phyloP scores from a whole-genome alignment of 1,284 basidiomycete species.

The Sporisorium reilianum region DNA sequence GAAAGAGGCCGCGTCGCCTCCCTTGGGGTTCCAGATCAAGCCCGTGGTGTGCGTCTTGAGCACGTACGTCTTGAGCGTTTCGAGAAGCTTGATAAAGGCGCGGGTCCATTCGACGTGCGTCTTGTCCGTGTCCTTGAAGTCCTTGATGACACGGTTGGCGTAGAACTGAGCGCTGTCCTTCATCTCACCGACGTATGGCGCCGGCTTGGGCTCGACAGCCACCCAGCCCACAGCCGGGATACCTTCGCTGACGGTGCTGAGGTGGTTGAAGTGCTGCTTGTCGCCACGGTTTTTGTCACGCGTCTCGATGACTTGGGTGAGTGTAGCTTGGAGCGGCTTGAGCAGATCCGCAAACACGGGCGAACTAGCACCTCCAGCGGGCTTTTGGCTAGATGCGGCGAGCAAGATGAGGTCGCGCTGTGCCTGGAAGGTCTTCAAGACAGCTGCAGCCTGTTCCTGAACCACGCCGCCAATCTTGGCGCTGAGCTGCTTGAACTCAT shows the following conservation, averaged over 20 bases:
- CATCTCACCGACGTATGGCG: slow-evolving; percentile 82
- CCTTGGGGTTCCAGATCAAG: slow-evolving; percentile 84
- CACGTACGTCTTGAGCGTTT: slow-evolving; percentile 84
- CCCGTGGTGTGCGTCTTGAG: slow-evolving; percentile 89
- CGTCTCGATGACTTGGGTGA: slow-evolving; percentile 80
- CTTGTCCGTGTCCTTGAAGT: slow-evolving; percentile 86
- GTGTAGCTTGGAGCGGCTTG: slow-evolving; percentile 79
- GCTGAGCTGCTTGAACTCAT: slow-evolving; percentile 81
- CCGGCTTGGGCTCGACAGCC: slow-evolving; percentile 82
- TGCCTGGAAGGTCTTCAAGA: slow-evolving; percentile 79
- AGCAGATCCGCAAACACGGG: slow-evolving; percentile 77
- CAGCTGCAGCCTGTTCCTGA: slow-evolving; percentile 75
- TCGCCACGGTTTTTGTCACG: slow-evolving; percentile 87
- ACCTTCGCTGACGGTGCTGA: slow-evolving; percentile 85
- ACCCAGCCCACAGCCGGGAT: slow-evolving; percentile 93
- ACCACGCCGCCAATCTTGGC: slow-evolving; percentile 80
- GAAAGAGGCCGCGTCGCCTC: slow-evolving; percentile 47
- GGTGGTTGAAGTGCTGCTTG: slow-evolving; percentile 83
- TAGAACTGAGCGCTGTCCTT: slow-evolving; percentile 92
- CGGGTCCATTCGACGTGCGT: slow-evolving; percentile 90
- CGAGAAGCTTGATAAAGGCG: slow-evolving; percentile 79
- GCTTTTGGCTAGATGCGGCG: slow-evolving; percentile 81
- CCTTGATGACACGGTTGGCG: slow-evolving; percentile 89
- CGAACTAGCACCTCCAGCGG: slow-evolving; percentile 74
- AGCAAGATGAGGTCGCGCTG: slow-evolving; percentile 79